Evolutionary conservation across 805 yeast genomes (phyloP), one percentile per base, ranked within the genome.

Genomic region (Brettanomyces sp.): DNA sequence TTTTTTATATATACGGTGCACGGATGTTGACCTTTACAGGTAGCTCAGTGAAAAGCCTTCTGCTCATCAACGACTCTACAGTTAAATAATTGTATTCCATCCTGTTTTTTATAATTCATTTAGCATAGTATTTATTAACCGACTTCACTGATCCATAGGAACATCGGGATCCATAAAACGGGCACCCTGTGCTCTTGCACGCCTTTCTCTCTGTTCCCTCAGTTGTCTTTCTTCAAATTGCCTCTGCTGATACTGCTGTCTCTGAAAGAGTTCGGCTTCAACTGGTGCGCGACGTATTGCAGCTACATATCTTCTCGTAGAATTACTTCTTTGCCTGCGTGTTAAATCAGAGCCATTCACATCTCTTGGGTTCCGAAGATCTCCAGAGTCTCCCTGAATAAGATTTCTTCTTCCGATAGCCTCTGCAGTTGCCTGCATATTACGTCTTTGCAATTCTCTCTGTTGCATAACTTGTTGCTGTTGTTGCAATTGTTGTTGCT

Each of bases 251-350:
- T 30, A 32, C 37, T 42, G 37, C 33, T 35, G 24, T 25, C 39
- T n/a, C 25, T 18, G 39, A 32, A 42, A 42, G 5, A 42, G 44
- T 9, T 42, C 44, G 14, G 44, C 44, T 25, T 42, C 44, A 13
- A 34, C 32, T 13, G 44, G 44, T 42, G 44, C 32, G 13, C 39
- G 28, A 13, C 36, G 44, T 9, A 34, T 42, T 11, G 44, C 39
- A 42, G 37, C 22, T n/a, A n/a, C 14, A 18, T 35, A n/a, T n/a
- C 22, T n/a, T 35, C 37, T 35, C 6, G 6, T 35, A 18, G 22
- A 18, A 12, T 2, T 18, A 12, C 37, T 35, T 35, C 37, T 35
- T 12, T n/a, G 22, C 22, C 22, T 7, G 22, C 18, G 41, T 12
- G 41, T 24, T 21, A 13, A 22, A 13, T 22, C 25, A 7, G 24